phyloP scores from a whole-genome alignment of 1,284 basidiomycete genomes.

The Tylopilus orsonianus region DNA sequence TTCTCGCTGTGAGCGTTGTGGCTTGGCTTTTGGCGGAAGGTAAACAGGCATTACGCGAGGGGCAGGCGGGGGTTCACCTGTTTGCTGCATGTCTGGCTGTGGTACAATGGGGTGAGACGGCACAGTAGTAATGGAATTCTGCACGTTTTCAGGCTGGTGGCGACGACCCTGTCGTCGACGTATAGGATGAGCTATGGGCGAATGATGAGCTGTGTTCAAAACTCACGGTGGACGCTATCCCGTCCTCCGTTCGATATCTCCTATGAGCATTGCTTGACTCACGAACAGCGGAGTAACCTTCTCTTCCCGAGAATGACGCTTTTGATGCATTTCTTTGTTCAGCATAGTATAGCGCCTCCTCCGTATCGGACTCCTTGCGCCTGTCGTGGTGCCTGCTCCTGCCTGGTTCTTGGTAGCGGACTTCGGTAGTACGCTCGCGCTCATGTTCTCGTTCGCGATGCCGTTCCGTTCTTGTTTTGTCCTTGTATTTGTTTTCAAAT shows the following conservation, averaged over 20 bases:
- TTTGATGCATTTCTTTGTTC: conserved; percentile 33
- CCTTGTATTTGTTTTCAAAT: conserved; percentile 29
- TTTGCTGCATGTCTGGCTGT: conserved; percentile 22
- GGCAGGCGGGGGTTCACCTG: conserved; percentile 37
- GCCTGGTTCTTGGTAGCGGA: conserved; percentile 25
- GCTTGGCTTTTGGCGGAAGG: conserved; percentile 37
- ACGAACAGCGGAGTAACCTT: conserved; percentile 25
- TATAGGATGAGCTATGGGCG: conserved; percentile 9
- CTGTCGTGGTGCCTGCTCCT: conserved; percentile 26
- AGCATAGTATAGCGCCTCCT: conserved; percentile 21
- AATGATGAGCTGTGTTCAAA: conserved; percentile 17
- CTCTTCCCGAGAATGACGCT: conserved; percentile 31
- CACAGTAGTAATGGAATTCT: conserved; percentile 28
- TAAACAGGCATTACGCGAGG: conserved; percentile 39
- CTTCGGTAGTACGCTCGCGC: conserved; percentile 27
- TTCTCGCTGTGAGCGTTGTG: conserved; percentile 34
- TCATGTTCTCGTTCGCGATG: conserved; percentile 35
- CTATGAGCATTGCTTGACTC: conserved; percentile 28
- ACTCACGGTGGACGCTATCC: conserved; percentile 28
- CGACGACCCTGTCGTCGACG: conserved; percentile 32
- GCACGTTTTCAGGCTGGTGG: conserved; percentile 31
- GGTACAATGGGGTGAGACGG: conserved; percentile 21
- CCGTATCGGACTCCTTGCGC: conserved; percentile 36
- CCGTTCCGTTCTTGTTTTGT: conserved; percentile 29
- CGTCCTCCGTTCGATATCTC: conserved; percentile 36